Evolutionary conservation across 1,284 basidiomycete species (phyloP).

Genomic region (Laetiporus sulphureus): DNA sequence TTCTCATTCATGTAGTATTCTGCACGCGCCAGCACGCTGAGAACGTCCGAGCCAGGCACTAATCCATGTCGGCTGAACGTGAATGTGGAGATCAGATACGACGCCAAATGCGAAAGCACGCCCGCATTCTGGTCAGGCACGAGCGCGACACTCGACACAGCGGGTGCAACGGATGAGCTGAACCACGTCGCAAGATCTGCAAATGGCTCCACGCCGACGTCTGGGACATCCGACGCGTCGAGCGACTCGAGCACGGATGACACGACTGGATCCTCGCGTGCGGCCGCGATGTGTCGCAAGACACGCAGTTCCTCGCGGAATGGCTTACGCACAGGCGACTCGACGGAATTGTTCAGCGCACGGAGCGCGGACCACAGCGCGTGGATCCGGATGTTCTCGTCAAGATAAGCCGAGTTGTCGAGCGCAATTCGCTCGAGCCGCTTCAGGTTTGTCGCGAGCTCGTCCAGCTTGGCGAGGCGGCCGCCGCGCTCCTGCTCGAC

Average conservation of each 20-base stretch:
- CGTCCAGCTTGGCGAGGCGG: constrained; percentile 90
- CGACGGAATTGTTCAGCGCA: constrained; percentile 48
- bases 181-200: constrained; percentile 91
- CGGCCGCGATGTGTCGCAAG: constrained; percentile 67
- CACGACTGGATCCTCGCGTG: constrained; percentile 66
- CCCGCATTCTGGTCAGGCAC: constrained; percentile 89
- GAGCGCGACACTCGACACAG: constrained; percentile 82
- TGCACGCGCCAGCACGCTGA: constrained; percentile 85
- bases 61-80: constrained; percentile 75
- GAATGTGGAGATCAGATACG: constrained; percentile 69
- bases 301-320: constrained; percentile 90
- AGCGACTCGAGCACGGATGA: constrained; percentile 65
- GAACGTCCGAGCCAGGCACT: constrained; percentile 76
- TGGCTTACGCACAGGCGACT: constrained; percentile 58
- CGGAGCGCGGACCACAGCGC: constrained; percentile 74
- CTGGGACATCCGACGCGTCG: constrained; percentile 70
- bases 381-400: constrained; percentile 86
- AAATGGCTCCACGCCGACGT: constrained; percentile 86
- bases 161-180: constrained; percentile 76
- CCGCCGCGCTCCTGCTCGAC: constrained; percentile 97
- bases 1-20: constrained; percentile 89
- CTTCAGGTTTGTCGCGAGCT: constrained; percentile 87
- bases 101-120: constrained; percentile 83
- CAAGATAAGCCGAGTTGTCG: constrained; percentile 86
- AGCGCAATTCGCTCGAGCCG: constrained; percentile 86